Evolutionary conservation across 768 basidiomycete genomes (phyloP).

Genomic region (Tulasnella calospora): DNA sequence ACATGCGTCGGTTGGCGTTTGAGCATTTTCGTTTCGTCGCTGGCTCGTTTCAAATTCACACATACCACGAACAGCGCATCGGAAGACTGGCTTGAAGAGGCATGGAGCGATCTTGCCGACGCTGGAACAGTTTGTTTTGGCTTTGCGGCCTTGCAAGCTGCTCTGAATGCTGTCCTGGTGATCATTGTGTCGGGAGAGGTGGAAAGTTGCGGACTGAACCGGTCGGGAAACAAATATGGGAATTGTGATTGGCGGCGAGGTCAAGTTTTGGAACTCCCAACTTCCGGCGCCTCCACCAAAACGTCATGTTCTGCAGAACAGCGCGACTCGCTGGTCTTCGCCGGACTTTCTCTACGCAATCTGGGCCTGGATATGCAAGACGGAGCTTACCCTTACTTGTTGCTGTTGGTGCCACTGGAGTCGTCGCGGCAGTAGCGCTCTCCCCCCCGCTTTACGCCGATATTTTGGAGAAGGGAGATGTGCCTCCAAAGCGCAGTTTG

Average conservation of each 20-base stretch:
- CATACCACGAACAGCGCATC: constrained; percentile 85
- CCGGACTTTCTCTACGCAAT: not conserved
- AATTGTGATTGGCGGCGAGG: constrained; percentile 21
- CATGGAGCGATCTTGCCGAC: constrained; percentile 36
- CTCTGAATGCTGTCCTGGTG: constrained; percentile 18
- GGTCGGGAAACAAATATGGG: constrained; percentile 13
- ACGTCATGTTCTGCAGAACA: not conserved
- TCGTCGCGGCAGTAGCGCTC: not conserved
- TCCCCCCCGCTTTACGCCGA: constrained; percentile 6
- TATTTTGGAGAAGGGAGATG: constrained; percentile 14
- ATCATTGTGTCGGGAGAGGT: not conserved
- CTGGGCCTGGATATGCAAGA: not conserved
- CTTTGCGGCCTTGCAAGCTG: constrained; percentile 28
- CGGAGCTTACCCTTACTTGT: not conserved
- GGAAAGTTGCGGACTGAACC: constrained; percentile 1
- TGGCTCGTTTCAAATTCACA: constrained; percentile 29
- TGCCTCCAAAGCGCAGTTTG: not conserved
- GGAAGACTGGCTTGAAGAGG: constrained; percentile 51
- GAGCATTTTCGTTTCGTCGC: constrained; percentile 1
- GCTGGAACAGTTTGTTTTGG: constrained; percentile 31
- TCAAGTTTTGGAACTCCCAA: not conserved
- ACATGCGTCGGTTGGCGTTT: not conserved
- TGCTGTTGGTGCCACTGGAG: not conserved
- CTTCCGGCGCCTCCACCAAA: not conserved
- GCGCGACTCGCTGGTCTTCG: not conserved